Base-by-base conservation (phyloP, 192 early-diverging fungal genomes). In the Cetraspora pellucida region DNA sequence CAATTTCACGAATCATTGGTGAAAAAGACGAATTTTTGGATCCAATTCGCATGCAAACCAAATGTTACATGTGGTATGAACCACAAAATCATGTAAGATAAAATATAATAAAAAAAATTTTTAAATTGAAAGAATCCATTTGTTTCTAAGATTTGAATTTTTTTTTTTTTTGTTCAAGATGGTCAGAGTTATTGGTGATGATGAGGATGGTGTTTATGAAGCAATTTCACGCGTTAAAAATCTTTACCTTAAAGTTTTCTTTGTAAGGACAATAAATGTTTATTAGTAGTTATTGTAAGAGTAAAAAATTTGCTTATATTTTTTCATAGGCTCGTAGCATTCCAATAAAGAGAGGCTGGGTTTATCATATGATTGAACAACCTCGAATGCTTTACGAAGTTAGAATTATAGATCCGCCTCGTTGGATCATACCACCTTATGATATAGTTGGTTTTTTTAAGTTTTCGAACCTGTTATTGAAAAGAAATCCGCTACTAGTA, bases 1-100 rank as follows among this genome's bases (percentile, higher is more conserved):
- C 77, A 1, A 67, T 83, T 9, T 72, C 82, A 5, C 68, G 75
- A 17, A 57, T 78, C 14, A 23, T 80, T 9, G 84, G 82, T 25
- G 78, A 81, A 4, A 81, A 80, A 17, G 80, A 83, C 11, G 43
- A 72, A 3, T 66, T 72, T 31, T 31, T 85, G 11, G 77, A 85
- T 27, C 69, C 58, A 3, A 47, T 85, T 49, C 73, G 84, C 31
- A 77, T 78, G 6, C 75, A 83, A 46, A 81, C 80, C 13, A 83
- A 83, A 63, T 80, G 80, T 17, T 77, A 73, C 25, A 77, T 85
- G 31, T 81, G 78, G 79, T 81, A 77, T 73, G 78, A 83, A 11
- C 67, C 61, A 13, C 8, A 37, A 10, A 11, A 30, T 2, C 77
- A 82, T 58, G 72, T 74, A 45, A 47, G 72, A 30, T n/a, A 46